Base-by-base conservation (phyloP, 2,329 filamentous ascomycete species). In the Dactylellina drechsleri region DNA sequence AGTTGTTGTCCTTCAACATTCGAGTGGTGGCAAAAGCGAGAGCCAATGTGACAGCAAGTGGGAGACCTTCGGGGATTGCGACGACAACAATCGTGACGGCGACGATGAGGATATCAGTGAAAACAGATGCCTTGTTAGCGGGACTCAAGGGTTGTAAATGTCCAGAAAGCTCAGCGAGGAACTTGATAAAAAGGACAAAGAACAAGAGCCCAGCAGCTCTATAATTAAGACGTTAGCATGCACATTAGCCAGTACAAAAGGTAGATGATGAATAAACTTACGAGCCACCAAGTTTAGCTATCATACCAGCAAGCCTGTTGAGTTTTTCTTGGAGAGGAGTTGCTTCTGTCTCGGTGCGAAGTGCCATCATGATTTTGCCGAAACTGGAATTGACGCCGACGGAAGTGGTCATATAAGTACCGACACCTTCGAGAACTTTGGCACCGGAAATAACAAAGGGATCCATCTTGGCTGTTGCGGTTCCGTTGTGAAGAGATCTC, bases 361-460 rank as follows among this genome's bases (percentile, higher is more conserved):
- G 83, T 43, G 89, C 87, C 86, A 92, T 88, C 81, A 92, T 84
- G 52, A 91, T 92, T 80, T 90, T 90, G 80, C 91, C 91, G 81
- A 91, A 91, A 52, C 89, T 90, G 31, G 90, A 92, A 82, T 91
- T 88, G 40, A 90, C 83, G 70, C 91, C 91, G 36, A 90, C 90
- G 15, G 89, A 90, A 1, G 91, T 92, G 74, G 89, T 88, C 81
- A 93, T 84, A 79, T 88, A 93, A 1, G 89, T 92, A 12, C 91
- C 91, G 7, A 92, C 87, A 52, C 91, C 91, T 80, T 92, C 90
- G 82, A 92, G 90, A 70, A 92, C 90, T 76, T 90, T 90, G 61
- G 89, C 86, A 36, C 91, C 93, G 31, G 93, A 97, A 78, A 96
- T 91, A 79, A 97, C 92, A 78, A 93, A 92, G 0, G 91, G 91